These are phyloP conservation scores for Diaporthe citriasiana DNA, from an alignment of 2,329 filamentous ascomycete species.

Conservation along the genomic window DNA sequence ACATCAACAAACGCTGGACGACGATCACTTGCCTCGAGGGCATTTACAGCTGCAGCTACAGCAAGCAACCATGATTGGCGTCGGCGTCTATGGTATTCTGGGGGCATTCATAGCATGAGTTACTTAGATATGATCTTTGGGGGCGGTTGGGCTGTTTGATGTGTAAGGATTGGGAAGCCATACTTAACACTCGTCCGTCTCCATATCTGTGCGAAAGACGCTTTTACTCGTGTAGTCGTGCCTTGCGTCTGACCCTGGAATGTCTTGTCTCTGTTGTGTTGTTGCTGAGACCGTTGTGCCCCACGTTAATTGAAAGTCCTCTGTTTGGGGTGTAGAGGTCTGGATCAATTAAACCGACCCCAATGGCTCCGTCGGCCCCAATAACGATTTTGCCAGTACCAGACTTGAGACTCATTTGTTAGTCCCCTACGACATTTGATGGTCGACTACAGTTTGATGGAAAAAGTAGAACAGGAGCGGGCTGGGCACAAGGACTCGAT, in stretches of 20 bases:
- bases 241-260: not conserved
- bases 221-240: not conserved
- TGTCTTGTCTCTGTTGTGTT: not conserved
- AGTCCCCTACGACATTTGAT: not conserved
- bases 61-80: slow-evolving; percentile 10
- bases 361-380: not conserved
- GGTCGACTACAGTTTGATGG: not conserved
- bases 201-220: not conserved
- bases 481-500: not conserved
- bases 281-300: not conserved
- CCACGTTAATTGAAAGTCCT: no score
- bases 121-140: slow-evolving; percentile 4
- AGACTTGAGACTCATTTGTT: not conserved
- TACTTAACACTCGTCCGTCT: not conserved
- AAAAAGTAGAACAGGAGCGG: not conserved
- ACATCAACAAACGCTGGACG: not conserved
- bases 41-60: not conserved
- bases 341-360: no score
- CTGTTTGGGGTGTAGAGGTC: no score
- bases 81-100: not conserved
- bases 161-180: not conserved
- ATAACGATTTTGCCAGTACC: no score
- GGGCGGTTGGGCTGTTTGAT: not conserved
- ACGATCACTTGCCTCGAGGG: slow-evolving; percentile 12
- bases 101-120: slow-evolving; percentile 21